Evolutionary conservation across 805 yeast genomes (phyloP).

Genomic region (Wickerhamiella kurtzmanii): DNA sequence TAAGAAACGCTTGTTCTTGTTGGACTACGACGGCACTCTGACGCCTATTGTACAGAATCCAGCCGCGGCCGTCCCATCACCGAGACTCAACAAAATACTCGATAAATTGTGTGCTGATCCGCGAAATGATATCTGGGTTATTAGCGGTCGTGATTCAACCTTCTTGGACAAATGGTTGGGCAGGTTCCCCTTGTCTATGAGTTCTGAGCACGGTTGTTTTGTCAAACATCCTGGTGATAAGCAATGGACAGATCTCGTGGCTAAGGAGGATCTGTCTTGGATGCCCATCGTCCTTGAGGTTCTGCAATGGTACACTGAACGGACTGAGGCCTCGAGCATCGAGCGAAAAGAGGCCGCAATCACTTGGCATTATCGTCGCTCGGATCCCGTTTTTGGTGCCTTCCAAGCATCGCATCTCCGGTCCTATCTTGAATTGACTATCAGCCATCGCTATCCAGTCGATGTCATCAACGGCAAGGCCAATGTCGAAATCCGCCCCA

Average conservation of each 20-base stretch:
- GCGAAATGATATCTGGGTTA: constrained; percentile 80
- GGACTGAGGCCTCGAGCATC: constrained; percentile 78
- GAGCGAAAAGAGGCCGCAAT: constrained; percentile 87
- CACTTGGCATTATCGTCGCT: constrained; percentile 94
- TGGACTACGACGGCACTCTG: constrained; percentile 95
- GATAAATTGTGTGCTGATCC: constrained; percentile 57
- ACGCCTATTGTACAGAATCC: constrained; percentile 96
- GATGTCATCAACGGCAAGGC: constrained; percentile 98
- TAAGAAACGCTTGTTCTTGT: constrained; percentile 60
- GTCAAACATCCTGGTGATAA: constrained; percentile 46
- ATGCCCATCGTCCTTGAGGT: constrained; percentile 66
- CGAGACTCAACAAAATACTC: constrained; percentile 47
- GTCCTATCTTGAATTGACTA: constrained; percentile 44
- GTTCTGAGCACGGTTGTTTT: constrained; percentile 97
- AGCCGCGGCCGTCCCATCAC: constrained; percentile 93
- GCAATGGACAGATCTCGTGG: constrained; percentile 77
- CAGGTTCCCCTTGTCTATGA: constrained; percentile 53
- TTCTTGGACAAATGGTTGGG: constrained; percentile 88
- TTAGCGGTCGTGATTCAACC: constrained; percentile 86
- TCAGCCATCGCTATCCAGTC: constrained; percentile 57
- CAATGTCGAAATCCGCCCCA: constrained; percentile 92
- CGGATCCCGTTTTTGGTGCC: constrained; percentile 86
- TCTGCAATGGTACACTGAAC: constrained; percentile 62
- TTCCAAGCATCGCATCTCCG: constrained; percentile 70
- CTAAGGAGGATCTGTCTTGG: constrained; percentile 85